Evolutionary conservation across 2,329 filamentous ascomycete species (phyloP), one percentile per base, ranked within the genome.

Genomic region (Stagonosporopsis rhizophila): DNA sequence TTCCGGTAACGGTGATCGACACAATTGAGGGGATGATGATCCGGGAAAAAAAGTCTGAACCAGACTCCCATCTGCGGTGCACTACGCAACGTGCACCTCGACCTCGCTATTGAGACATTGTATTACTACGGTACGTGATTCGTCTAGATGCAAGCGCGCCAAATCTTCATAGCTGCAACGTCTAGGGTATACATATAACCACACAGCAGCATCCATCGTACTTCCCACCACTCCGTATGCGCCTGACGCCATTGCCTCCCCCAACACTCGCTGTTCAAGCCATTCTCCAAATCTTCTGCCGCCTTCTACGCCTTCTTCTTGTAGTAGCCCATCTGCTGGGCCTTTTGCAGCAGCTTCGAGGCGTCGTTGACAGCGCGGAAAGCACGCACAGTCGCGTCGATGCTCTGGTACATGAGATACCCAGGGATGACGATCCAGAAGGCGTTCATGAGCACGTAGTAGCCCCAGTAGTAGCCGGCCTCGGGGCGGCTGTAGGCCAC

Each of bases 391-490:
- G 61, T 70, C 6, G 71, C 72, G 44, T 59, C 58, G 12, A 77
- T 69, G 52, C 74, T 75, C 51, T 70, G 68, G 58, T 59, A 69
- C 55, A 77, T 67, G 50, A 77, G 59, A 53, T 64, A 71, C 30
- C 68, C 60, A 3, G 86, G 86, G 49, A 88, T 82, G 28, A 87
- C 77, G 51, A 88, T 87, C 86, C 86, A 89, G 70, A 88, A 84
- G 47, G 82, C 81, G 67, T 89, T 89, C 85, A 88, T 87, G 28
- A 85, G 74, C 53, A 88, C 81, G 70, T 86, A 89, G 72, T 89
- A 89, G 37, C 82, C 78, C 85, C 85, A 89, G 71, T 85, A 88
- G 72, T 88, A 89, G 60, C 83, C 84, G 4, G 80, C 76, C 72
- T 89, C 86, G 0, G 86, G 86, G 54, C 86, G 78, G 61, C 82